phyloP scores from a whole-genome alignment of 352 stramenopile species.

The Pythium graminicola region DNA sequence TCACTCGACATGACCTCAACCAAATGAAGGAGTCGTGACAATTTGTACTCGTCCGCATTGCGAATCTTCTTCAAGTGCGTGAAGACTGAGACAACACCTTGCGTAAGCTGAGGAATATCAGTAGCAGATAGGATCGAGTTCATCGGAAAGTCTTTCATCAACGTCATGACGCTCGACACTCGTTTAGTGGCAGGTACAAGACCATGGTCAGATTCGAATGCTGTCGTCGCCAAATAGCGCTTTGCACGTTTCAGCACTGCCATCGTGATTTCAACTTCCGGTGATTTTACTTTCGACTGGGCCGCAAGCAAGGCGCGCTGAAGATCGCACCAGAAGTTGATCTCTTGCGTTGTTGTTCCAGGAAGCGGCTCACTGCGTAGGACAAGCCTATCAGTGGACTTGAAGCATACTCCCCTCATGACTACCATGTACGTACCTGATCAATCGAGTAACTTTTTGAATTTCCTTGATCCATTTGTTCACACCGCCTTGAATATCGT shows the following conservation, averaged over 20 bases:
- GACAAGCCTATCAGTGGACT: neutral
- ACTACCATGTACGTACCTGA: slow-evolving; percentile 35
- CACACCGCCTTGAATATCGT: slow-evolving; percentile 84
- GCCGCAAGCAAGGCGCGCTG: slow-evolving; percentile 82
- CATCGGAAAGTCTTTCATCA: slow-evolving; percentile 93
- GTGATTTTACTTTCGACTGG: slow-evolving; percentile 81
- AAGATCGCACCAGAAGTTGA: slow-evolving; percentile 94
- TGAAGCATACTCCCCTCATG: too few relatives aligned
- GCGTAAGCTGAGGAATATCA: slow-evolving; percentile 76
- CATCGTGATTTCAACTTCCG: slow-evolving; percentile 89
- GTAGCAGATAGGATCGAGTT: slow-evolving; percentile 88
- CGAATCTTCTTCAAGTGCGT: slow-evolving; percentile 89
- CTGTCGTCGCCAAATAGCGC: slow-evolving; percentile 84
- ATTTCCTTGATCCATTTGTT: slow-evolving; percentile 95
- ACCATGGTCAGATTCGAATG: slow-evolving; percentile 88
- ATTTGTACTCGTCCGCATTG: slow-evolving; percentile 84
- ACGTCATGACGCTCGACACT: slow-evolving; percentile 85
- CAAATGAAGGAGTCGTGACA: slow-evolving; percentile 66
- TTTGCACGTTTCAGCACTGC: slow-evolving; percentile 90
- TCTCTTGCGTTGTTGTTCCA: slow-evolving; percentile 88
- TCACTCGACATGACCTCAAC: slow-evolving; percentile 86
- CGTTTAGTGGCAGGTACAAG: slow-evolving; percentile 80
- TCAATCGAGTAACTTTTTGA: slow-evolving; percentile 88
- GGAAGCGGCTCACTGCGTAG: slow-evolving; percentile 60
- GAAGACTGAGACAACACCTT: slow-evolving; percentile 78